Percentiles rank a stretch among this genome's conserved stretches.
Evolutionary conservation across 805 yeast species (phyloP).

Genomic region (Lipomyces orientalis): DNA sequence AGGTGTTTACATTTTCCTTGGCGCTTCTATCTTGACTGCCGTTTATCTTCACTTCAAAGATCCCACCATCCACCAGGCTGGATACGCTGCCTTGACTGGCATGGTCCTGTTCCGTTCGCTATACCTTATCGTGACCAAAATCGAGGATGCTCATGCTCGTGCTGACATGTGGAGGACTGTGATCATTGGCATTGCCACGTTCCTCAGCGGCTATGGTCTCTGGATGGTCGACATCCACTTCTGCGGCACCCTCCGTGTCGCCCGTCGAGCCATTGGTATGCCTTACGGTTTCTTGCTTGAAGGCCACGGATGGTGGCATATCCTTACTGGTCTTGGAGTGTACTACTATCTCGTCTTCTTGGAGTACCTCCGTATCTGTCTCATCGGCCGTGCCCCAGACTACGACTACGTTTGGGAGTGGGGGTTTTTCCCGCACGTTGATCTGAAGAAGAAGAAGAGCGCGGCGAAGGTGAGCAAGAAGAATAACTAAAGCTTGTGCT

Average conservation of each 20-base stretch:
- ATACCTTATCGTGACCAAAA: slow-evolving; percentile 57
- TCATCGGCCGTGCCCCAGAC: slow-evolving; percentile 60
- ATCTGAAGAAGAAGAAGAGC: slow-evolving; percentile 35
- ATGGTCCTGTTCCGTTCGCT: slow-evolving; percentile 68
- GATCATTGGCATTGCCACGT: slow-evolving; percentile 63
- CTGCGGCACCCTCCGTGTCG: slow-evolving; percentile 62
- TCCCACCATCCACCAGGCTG: slow-evolving; percentile 88
- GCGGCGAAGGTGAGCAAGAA: slow-evolving; percentile 18
- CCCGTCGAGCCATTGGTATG: slow-evolving; percentile 72
- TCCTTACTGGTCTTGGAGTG: slow-evolving; percentile 72
- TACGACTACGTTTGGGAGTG: slow-evolving; percentile 65
- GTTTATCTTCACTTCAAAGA: slow-evolving; percentile 74
- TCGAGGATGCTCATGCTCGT: slow-evolving; percentile 56
- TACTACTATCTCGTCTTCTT: slow-evolving; percentile 81
- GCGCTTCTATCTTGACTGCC: slow-evolving; percentile 67
- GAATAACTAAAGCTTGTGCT: not conserved
- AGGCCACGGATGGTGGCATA: slow-evolving; percentile 98
- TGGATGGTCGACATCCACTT: slow-evolving; percentile 91
- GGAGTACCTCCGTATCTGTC: slow-evolving; percentile 73
- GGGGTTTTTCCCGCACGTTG: slow-evolving; percentile 58
- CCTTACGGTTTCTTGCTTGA: slow-evolving; percentile 88
- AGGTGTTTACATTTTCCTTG: slow-evolving; percentile 55
- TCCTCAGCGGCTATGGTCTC: slow-evolving; percentile 74
- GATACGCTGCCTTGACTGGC: slow-evolving; percentile 80
- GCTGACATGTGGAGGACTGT: slow-evolving; percentile 61